Base-by-base conservation (phyloP, 805 yeast genomes). In the Wickerhamomyces canadensis region DNA sequence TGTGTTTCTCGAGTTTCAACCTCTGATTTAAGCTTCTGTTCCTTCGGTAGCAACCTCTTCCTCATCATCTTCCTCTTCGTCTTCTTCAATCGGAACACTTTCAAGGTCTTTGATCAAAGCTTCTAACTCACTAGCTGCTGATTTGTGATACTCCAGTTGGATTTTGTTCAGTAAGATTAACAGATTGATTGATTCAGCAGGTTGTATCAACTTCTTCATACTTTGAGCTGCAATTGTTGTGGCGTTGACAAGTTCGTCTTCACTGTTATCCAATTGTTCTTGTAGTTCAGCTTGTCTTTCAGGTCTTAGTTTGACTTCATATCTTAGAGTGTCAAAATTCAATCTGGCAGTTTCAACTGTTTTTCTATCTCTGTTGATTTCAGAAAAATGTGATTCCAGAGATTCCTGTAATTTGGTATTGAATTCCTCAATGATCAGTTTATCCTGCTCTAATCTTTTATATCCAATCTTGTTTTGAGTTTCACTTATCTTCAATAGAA, bases 241-340 rank as follows among this genome's bases (percentile, higher is more conserved):
- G 19, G 87, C 85, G 47, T 79, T 74, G 25, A 84, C 93, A 46
- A 84, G 73, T 44, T 82, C 91, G 55, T 84, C 95, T 59, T 84
- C 95, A 46, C 78, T 68, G 29, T 64, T 67, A 36, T 76, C 83
- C 16, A 76, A 27, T 14, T 48, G 26, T 32, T 44, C 54, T 29
- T 47, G 49, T 15, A 37, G 23, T 15, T 34, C 29, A 17, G 37
- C 44, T 35, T 52, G 52, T 34, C 40, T 48, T 23, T 43, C 49
- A 19, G 58, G 55, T 16, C 44, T 37, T 2, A 43, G 18, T 34
- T 51, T 74, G 19, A 70, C 62, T 44, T 76, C 83, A 37, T 84
- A 68, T 57, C 93, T 72, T 43, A 79, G 60, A 7, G 80, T 68
- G 59, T 84, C 94, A 52, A 84, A 81, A 40, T 73, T 78, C 40